A percentile compares a stretch with the other conserved stretches of the same genome.
These are phyloP conservation scores for Diatrype stigma DNA, from an alignment of 2,329 filamentous ascomycete genomes.

Conservation along the genomic window DNA sequence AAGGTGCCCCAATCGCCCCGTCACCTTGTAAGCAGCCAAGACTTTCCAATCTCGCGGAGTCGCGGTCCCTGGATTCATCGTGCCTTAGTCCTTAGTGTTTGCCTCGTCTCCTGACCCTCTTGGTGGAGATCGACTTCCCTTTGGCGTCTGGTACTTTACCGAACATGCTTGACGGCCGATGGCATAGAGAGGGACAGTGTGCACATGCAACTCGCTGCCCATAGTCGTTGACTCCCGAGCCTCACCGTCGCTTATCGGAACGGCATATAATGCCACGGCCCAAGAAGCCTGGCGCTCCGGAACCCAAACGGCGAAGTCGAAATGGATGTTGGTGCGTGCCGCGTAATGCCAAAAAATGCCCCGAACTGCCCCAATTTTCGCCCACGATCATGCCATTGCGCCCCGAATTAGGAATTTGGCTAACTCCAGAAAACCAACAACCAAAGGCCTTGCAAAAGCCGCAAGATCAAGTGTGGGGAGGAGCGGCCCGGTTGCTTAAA, in stretches of 20 bases:
- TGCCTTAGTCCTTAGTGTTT: not conserved
- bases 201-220: conserved; percentile 25
- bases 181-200: conserved; percentile 24
- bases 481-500: conserved; percentile 69
- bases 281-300: conserved; percentile 38
- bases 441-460: conserved; percentile 78
- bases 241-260: conserved; percentile 8
- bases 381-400: not conserved
- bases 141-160: conserved; percentile 18
- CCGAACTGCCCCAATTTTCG: not conserved
- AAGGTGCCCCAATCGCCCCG: not conserved
- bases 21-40: not conserved
- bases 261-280: conserved; percentile 37
- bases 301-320: conserved; percentile 41
- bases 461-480: conserved; percentile 79
- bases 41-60: not conserved
- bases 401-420: not conserved
- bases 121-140: not conserved
- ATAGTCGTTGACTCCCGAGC: conserved; percentile 16
- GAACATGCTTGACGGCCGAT: conserved; percentile 26
- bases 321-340: conserved; percentile 44
- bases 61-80: not conserved
- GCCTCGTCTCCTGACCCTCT: not conserved
- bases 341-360: no score
- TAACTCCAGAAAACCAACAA: conserved; percentile 5